Evolutionary conservation across 2,329 filamentous ascomycete species (phyloP).

Genomic region (Graphiopsis chlorocephala): DNA sequence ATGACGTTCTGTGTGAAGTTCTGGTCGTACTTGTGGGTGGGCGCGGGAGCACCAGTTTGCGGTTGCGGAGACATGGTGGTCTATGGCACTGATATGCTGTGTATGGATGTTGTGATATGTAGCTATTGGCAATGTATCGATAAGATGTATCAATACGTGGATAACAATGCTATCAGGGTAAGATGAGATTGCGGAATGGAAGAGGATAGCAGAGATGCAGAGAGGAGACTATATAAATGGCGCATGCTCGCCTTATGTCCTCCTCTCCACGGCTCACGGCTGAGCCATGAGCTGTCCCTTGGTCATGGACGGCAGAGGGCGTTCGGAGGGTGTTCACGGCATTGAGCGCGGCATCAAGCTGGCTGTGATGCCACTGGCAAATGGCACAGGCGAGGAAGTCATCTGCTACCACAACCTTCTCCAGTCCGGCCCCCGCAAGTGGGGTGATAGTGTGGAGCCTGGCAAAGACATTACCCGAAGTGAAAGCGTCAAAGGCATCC

Average conservation of each 20-base stretch:
- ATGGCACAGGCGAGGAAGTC: not conserved
- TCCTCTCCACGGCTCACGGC: not conserved
- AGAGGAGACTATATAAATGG: not conserved
- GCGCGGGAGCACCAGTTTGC: not conserved
- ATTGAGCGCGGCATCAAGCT: not conserved
- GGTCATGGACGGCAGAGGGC: not conserved
- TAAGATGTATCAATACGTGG: not conserved
- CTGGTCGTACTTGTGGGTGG: conserved; percentile 60
- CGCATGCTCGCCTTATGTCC: not conserved
- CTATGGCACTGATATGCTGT: not conserved
- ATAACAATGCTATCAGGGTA: not conserved
- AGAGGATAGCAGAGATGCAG: not conserved
- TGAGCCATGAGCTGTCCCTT: not conserved
- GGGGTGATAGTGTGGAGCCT: not conserved
- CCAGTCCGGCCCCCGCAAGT: not conserved
- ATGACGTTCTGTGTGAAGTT: conserved; percentile 73
- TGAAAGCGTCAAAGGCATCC: not conserved
- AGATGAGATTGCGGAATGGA: not conserved
- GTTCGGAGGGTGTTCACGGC: not conserved
- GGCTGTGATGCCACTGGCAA: not conserved
- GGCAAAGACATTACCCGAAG: not conserved
- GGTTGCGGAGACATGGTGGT: not conserved
- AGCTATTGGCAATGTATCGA: not conserved
- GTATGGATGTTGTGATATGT: not conserved
- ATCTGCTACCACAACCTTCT: not conserved